Evolutionary conservation across 2,329 filamentous ascomycete genomes (phyloP).

Genomic region (Colletotrichum limetticola): DNA sequence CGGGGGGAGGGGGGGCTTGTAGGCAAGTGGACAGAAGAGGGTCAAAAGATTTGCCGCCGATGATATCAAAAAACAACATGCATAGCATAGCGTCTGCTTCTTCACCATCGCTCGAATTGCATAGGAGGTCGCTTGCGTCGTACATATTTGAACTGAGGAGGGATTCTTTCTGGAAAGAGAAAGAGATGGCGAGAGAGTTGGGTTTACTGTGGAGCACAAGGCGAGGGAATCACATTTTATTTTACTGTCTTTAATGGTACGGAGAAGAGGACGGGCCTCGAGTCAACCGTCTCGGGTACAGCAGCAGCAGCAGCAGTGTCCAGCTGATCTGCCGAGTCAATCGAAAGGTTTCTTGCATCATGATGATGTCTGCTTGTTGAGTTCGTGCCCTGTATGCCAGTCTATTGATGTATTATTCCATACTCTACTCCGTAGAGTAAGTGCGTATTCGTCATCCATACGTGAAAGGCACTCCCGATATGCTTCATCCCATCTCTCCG

Average conservation of each 20-base stretch:
- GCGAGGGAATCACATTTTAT: not conserved
- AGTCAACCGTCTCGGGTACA: not conserved
- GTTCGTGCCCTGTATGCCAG: no score
- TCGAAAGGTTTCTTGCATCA: not conserved
- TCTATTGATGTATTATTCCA: not conserved
- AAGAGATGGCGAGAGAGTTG: no score
- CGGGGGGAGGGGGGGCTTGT: not conserved
- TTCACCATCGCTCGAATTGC: conserved; percentile 21
- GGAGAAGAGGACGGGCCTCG: no score
- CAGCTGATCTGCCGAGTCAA: not conserved
- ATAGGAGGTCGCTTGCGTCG: conserved; percentile 8
- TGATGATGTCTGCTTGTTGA: not conserved
- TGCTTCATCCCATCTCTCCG: no score
- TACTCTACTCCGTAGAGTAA: not conserved
- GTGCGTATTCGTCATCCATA: not conserved
- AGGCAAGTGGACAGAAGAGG: not conserved
- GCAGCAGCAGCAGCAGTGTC: not conserved
- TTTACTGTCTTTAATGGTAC: not conserved
- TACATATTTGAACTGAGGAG: not conserved
- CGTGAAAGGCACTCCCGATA: not conserved
- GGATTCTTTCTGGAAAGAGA: not conserved
- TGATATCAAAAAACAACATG: conserved; percentile 24
- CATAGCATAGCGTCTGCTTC: conserved; percentile 35
- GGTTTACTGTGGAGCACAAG: not conserved
- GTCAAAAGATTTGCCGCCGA: not conserved